Evolutionary conservation across 805 yeast species (phyloP), one percentile per base, ranked within the genome.

Genomic region (Ogataea pilisensis): DNA sequence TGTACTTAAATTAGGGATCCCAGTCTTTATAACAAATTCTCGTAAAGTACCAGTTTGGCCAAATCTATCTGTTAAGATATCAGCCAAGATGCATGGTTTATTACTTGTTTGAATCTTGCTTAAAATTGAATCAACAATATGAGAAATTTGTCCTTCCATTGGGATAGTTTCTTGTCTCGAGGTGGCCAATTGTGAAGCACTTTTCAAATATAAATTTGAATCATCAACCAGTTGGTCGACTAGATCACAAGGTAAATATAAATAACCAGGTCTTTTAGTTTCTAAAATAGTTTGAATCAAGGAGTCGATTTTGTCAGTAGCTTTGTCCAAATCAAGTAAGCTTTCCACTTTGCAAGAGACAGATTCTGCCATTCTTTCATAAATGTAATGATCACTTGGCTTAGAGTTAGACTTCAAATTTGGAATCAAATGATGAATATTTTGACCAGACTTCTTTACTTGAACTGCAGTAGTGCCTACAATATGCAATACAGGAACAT

Each of bases 231-330:
- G 27, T 12, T 51, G 45, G 39, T 79, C 77, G 8, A 78, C 75
- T 49, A 85, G 60, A 57, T 89, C 90, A 32, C 75, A 66, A 2
- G 97, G 96, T 35, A 90, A 60, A 57, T 78, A 86, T 36, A 89
- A 58, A 54, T 84, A 89, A 13, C 95, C 96, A 0, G 97, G 97
- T 58, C 81, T 78, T 29, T 82, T 78, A 34, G 74, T 68, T 29
- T 60, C 66, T 48, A 77, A 64, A 21, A 86, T 77, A 14, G 71
- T 66, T 33, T 54, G 55, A 41, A 90, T 73, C 6, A 86, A 83
- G 18, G 65, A 64, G 59, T 90, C 97, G 40, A 90, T 76, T 58
- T 83, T 78, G 18, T 64, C 63, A 26, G 81, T 67, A 1, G 81
- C 85, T 8, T 63, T 59, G 0, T 57, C 48, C 7, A 77, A 64